phyloP scores from a whole-genome alignment of 768 basidiomycete species.

The Vararia minispora region DNA sequence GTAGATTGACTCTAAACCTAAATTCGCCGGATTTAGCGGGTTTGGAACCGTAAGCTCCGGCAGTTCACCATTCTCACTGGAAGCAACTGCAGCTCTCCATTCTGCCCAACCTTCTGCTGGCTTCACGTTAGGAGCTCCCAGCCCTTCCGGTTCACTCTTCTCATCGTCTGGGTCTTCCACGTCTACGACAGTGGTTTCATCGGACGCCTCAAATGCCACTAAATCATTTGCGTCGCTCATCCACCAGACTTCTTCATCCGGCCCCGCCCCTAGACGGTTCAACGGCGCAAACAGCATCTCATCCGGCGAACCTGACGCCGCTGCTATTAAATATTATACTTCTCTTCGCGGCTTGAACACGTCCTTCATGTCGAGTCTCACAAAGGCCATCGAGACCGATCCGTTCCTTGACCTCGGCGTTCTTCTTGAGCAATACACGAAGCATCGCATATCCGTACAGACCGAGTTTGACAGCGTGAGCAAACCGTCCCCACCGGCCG shows the following conservation, averaged over 20 bases:
- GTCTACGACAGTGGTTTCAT: slow-evolving; percentile 12
- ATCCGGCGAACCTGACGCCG: slow-evolving; percentile 8
- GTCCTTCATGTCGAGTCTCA: slow-evolving; percentile 48
- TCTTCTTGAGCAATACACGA: slow-evolving; percentile 48
- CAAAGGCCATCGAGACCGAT: slow-evolving; percentile 50
- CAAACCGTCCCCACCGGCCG: slow-evolving; percentile 9
- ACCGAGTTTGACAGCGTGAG: slow-evolving; percentile 39
- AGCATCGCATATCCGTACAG: slow-evolving; percentile 41
- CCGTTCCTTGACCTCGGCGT: slow-evolving; percentile 57
- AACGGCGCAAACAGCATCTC: not conserved
- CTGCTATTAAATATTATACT: slow-evolving; percentile 46
- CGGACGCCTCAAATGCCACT: slow-evolving; percentile 10
- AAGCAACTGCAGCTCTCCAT: too few species aligned
- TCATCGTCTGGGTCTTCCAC: slow-evolving; percentile 14
- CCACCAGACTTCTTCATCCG: slow-evolving; percentile 8
- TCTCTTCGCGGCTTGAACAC: slow-evolving; percentile 67
- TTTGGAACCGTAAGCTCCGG: slow-evolving; percentile 28
- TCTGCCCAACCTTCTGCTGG: not conserved
- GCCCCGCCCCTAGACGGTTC: not conserved
- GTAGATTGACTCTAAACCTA: slow-evolving; percentile 22
- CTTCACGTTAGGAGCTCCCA: not conserved
- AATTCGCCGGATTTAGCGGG: slow-evolving; percentile 41
- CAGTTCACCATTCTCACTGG: not conserved
- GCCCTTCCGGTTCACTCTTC: slow-evolving; percentile 5
- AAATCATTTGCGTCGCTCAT: slow-evolving; percentile 7